Evolutionary conservation across 805 yeast genomes (phyloP).

Genomic region (Ogataea saltuana): DNA sequence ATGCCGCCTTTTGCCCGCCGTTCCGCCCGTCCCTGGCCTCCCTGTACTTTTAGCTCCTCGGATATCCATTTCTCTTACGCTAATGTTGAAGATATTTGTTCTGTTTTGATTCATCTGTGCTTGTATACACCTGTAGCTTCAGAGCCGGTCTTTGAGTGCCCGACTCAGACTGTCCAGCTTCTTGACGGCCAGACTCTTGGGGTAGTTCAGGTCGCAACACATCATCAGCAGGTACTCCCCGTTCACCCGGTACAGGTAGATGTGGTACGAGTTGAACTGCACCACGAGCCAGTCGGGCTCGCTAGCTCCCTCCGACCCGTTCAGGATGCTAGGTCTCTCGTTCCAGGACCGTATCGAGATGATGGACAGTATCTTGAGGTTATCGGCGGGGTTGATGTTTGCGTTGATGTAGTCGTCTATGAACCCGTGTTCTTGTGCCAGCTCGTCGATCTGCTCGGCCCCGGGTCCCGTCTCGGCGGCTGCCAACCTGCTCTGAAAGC

Average conservation of each 20-base stretch:
- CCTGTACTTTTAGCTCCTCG: constrained; percentile 5
- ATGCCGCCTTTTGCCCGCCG: neutral
- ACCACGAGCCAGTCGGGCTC: constrained; percentile 31
- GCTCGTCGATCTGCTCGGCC: constrained; percentile 1
- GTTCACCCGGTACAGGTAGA: constrained; percentile 27
- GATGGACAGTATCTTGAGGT: constrained; percentile 33
- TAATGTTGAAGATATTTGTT: too few species aligned
- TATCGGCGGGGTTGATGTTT: constrained; percentile 33
- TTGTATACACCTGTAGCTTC: too few species aligned
- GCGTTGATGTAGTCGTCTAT: constrained; percentile 32
- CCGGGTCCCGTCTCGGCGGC: neutral
- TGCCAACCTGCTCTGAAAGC: constrained; percentile 18
- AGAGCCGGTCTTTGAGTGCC: constrained; percentile 12
- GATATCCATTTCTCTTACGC: too few species aligned
- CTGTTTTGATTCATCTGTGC: too few species aligned
- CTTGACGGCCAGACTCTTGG: constrained; percentile 33
- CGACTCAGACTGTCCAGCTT: constrained; percentile 24
- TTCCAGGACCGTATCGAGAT: constrained; percentile 33
- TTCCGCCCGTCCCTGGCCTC: neutral
- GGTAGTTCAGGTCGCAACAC: constrained; percentile 31
- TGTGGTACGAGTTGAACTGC: constrained; percentile 26
- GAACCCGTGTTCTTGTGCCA: constrained; percentile 12
- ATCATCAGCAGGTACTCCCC: constrained; percentile 29
- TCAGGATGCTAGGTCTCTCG: constrained; percentile 10
- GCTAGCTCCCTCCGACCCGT: constrained; percentile 1